phyloP scores from a whole-genome alignment of 2,329 filamentous ascomycete genomes.

The Pseudocercospora fijiensis region DNA sequence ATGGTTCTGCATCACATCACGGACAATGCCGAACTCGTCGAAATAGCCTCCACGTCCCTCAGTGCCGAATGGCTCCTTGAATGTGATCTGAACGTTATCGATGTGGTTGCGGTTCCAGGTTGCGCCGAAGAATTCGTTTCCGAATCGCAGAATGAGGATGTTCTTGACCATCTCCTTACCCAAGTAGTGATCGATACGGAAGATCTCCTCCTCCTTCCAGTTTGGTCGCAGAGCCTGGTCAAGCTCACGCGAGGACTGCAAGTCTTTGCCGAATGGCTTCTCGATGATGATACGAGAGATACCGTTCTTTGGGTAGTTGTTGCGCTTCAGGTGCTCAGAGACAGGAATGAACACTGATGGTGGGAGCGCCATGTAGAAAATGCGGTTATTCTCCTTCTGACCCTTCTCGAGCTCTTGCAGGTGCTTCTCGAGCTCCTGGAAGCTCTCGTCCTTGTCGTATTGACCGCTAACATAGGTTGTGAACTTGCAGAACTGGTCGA shows the following conservation, averaged over 20 bases:
- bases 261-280: constrained; percentile 98
- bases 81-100: constrained; percentile 98
- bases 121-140: constrained; percentile 96
- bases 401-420: constrained; percentile 81
- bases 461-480: constrained; percentile 96
- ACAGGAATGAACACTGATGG: constrained; percentile 98
- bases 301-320: constrained; percentile 89
- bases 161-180: constrained; percentile 99
- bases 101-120: constrained; percentile 99
- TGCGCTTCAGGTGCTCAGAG: constrained; percentile 93
- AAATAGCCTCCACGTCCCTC: constrained; percentile 98
- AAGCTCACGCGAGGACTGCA: constrained; percentile 88
- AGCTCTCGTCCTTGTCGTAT: constrained; percentile 96
- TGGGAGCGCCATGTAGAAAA: constrained; percentile 99
- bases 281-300: constrained; percentile 96
- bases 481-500: constrained; percentile 81
- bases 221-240: constrained; percentile 93
- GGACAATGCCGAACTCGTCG: constrained; percentile 98
- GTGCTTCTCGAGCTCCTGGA: constrained; percentile 80
- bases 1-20: constrained; percentile 99
- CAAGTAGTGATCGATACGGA: constrained; percentile 98
- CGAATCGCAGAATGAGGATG: constrained; percentile 94
- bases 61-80: constrained; percentile 99
- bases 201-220: constrained; percentile 98
- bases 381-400: constrained; percentile 78